Conservation (phyloP, 208 protist genomes). For the Acanthamoeba divionensis region DNA sequence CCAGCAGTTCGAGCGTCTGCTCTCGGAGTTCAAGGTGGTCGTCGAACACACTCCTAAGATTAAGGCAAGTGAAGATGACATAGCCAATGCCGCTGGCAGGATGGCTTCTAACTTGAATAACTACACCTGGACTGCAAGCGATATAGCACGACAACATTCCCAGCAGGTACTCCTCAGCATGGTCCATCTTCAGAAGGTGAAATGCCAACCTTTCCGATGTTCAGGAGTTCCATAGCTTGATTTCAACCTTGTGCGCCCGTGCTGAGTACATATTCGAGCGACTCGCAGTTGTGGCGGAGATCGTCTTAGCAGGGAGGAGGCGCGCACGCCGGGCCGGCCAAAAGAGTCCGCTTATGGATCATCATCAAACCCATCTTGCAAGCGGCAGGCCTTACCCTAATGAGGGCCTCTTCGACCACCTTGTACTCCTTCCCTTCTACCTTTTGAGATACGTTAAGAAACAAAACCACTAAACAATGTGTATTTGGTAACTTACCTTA, state of each 20-base stretch:
- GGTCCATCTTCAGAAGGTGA: no score
- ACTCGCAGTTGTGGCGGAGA: constrained; percentile 53
- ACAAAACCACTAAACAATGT: background rate
- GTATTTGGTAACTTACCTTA: no score
- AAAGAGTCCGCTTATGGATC: background rate
- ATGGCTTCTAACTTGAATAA: constrained; percentile 64
- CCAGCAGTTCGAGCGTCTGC: constrained; percentile 75
- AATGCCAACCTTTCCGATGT: no score
- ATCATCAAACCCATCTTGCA: background rate
- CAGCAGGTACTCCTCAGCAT: constrained; percentile 56
- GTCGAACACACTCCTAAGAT: constrained; percentile 55
- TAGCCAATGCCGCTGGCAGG: constrained; percentile 67
- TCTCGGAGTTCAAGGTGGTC: constrained; percentile 72
- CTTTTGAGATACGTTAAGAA: background rate
- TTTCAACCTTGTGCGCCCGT: background rate
- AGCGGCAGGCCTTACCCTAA: background rate
- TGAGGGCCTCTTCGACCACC: background rate
- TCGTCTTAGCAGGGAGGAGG: constrained; percentile 56
- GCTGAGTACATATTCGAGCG: constrained; percentile 72
- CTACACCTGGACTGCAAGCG: constrained; percentile 65
- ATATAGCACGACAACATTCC: constrained; percentile 65
- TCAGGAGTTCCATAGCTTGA: constrained; percentile 8
- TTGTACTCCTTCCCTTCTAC: background rate
- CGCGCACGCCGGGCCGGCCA: background rate
- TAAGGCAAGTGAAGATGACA: constrained; percentile 64